A percentile compares a stretch with the other conserved stretches of the same genome.
These are phyloP conservation scores for Tricholoma saponaceum DNA, from an alignment of 768 basidiomycete genomes.

Conservation along the genomic window DNA sequence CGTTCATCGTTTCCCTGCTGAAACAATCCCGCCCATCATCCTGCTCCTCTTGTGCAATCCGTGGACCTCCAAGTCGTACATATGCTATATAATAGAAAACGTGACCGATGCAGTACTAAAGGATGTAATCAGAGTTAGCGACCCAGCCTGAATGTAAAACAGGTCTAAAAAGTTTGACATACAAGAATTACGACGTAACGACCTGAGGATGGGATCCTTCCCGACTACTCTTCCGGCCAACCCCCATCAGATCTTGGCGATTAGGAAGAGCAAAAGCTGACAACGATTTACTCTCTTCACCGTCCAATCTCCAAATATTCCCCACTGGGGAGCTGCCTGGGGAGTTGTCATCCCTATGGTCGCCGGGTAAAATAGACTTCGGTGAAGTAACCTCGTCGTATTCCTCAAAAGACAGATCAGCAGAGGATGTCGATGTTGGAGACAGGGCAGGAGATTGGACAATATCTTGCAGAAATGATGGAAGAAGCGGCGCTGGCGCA, in stretches of 20 bases:
- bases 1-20: background rate
- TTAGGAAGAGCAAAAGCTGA: constrained; percentile 46
- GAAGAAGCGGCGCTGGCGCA: constrained; percentile 55
- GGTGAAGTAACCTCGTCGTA: constrained; percentile 34
- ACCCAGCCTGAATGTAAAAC: background rate
- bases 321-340: constrained; percentile 28
- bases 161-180: background rate
- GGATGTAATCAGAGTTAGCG: background rate
- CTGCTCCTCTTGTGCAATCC: background rate
- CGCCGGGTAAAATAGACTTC: constrained; percentile 23
- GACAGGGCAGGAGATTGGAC: constrained; percentile 66
- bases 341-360: constrained; percentile 25
- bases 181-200: constrained; percentile 15
- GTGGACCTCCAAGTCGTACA: background rate
- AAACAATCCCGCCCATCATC: background rate
- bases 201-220: constrained; percentile 28
- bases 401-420: constrained; percentile 64
- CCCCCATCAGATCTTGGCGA: constrained; percentile 31
- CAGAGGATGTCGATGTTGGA: constrained; percentile 60
- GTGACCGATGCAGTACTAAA: background rate
- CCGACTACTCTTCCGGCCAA: constrained; percentile 34
- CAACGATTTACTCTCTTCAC: constrained; percentile 60
- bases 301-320: constrained; percentile 73
- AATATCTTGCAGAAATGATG: constrained; percentile 74
- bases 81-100: constrained; percentile 10